These are phyloP conservation scores for Spatholobus suberectus DNA, from an alignment of 306 rosid genomes.

Conservation along the genomic window DNA sequence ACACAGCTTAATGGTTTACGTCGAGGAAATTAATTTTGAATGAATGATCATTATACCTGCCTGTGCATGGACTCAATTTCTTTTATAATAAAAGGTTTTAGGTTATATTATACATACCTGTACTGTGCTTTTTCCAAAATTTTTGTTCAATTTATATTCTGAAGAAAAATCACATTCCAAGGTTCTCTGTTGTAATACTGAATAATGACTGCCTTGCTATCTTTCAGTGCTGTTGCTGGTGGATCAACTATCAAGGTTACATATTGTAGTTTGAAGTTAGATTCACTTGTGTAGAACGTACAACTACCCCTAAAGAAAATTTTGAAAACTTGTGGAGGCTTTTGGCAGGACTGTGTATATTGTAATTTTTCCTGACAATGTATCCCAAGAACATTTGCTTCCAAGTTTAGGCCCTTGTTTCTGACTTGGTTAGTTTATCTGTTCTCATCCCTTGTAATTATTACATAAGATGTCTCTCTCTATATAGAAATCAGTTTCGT, in stretches of 20 bases:
- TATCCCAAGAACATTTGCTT: slow-evolving; percentile 74
- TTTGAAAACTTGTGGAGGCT: slow-evolving; percentile 67
- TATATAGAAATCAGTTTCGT: slow-evolving; percentile 42
- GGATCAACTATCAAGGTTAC: slow-evolving; percentile 34
- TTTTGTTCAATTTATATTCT: neutral
- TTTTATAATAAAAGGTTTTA: neutral
- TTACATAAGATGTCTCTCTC: slow-evolving; percentile 14
- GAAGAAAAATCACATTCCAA: neutral
- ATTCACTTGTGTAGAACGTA: slow-evolving; percentile 49
- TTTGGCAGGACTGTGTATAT: slow-evolving; percentile 74
- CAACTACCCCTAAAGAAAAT: slow-evolving; percentile 55
- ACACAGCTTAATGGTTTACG: neutral
- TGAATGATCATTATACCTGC: neutral
- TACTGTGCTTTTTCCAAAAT: neutral
- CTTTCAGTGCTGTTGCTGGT: slow-evolving; percentile 49
- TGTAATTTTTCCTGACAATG: slow-evolving; percentile 79
- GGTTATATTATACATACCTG: neutral
- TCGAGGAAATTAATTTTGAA: neutral
- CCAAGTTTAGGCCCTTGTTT: slow-evolving; percentile 70
- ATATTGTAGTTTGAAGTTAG: slow-evolving; percentile 39
- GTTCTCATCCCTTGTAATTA: slow-evolving; percentile 62
- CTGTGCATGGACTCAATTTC: neutral
- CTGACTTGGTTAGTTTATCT: slow-evolving; percentile 81
- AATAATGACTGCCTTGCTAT: slow-evolving; percentile 2
- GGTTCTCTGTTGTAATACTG: slow-evolving; percentile 14